These are phyloP conservation scores for Ramaria rubella DNA, from an alignment of 768 basidiomycete species.

Conservation along the genomic window DNA sequence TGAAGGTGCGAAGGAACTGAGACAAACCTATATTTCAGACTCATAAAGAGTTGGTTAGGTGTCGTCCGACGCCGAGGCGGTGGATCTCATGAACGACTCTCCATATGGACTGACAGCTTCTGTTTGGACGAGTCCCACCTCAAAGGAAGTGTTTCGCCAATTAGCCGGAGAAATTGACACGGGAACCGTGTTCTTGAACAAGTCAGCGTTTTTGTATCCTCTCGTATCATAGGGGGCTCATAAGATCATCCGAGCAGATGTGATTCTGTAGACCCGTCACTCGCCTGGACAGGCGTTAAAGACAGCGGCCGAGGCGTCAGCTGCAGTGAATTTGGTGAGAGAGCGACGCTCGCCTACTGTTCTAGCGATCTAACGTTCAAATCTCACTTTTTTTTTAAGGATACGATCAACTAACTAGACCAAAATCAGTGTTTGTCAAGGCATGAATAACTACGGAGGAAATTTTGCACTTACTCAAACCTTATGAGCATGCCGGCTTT, in stretches of 20 bases:
- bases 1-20: slow-evolving; percentile 53
- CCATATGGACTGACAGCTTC: slow-evolving; percentile 92
- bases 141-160: slow-evolving; percentile 58
- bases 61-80: slow-evolving; percentile 78
- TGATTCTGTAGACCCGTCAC: slow-evolving; percentile 87
- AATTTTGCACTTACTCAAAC: too few species aligned
- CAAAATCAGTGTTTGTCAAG: slow-evolving; percentile 82
- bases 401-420: slow-evolving; percentile 77
- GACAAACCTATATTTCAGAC: background rate
- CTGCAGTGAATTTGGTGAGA: slow-evolving; percentile 80
- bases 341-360: slow-evolving; percentile 1
- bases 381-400: slow-evolving; percentile 48
- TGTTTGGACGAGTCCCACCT: slow-evolving; percentile 80
- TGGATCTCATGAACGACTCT: slow-evolving; percentile 93
- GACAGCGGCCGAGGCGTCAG: slow-evolving; percentile 88
- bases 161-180: slow-evolving; percentile 71
- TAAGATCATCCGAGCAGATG: slow-evolving; percentile 38
- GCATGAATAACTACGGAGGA: too few species aligned
- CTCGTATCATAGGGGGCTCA: background rate
- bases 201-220: slow-evolving; percentile 34
- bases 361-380: background rate
- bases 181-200: slow-evolving; percentile 92
- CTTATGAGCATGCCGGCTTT: too few species aligned
- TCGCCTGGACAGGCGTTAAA: slow-evolving; percentile 94
- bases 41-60: slow-evolving; percentile 39